Percentiles rank a stretch among this genome's conserved stretches.
Conservation (phyloP, 2,329 filamentous ascomycete genomes). For the Bimuria novae-zelandiae region DNA sequence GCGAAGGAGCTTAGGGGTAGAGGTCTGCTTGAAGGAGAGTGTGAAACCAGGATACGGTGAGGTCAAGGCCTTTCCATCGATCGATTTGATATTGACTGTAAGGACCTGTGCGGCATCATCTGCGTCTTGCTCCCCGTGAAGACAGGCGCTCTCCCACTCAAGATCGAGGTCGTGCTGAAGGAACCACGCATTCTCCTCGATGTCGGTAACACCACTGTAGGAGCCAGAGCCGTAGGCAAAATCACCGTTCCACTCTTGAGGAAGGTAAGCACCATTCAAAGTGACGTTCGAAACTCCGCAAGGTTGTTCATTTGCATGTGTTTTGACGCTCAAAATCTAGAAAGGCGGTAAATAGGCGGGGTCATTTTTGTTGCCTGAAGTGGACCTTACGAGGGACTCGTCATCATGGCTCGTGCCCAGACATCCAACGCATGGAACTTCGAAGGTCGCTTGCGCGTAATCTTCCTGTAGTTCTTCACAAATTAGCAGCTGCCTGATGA, state of each 20-base stretch:
- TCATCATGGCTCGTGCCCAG: conserved; percentile 49
- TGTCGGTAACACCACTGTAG: conserved; percentile 33
- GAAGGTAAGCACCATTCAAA: conserved; percentile 47
- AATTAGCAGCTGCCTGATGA: conserved; percentile 41
- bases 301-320: conserved; percentile 42
- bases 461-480: conserved; percentile 38
- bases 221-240: conserved; percentile 42
- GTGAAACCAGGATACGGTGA: conserved; percentile 42
- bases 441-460: conserved; percentile 50
- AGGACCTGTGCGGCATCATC: conserved; percentile 44
- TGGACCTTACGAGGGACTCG: conserved; percentile 47
- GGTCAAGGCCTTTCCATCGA: conserved; percentile 41
- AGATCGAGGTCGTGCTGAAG: conserved; percentile 43
- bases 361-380: conserved; percentile 38
- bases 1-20: conserved; percentile 43
- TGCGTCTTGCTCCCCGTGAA: conserved; percentile 34
- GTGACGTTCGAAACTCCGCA: conserved; percentile 49
- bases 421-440: conserved; percentile 48
- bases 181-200: conserved; percentile 40
- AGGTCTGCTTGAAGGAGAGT: conserved; percentile 47
- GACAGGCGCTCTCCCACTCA: conserved; percentile 47
- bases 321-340: conserved; percentile 50
- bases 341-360: conserved; percentile 29
- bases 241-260: conserved; percentile 46
- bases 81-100: conserved; percentile 46